Evolutionary conservation across 2,329 filamentous ascomycete genomes (phyloP).

Genomic region (Exophiala spinifera): DNA sequence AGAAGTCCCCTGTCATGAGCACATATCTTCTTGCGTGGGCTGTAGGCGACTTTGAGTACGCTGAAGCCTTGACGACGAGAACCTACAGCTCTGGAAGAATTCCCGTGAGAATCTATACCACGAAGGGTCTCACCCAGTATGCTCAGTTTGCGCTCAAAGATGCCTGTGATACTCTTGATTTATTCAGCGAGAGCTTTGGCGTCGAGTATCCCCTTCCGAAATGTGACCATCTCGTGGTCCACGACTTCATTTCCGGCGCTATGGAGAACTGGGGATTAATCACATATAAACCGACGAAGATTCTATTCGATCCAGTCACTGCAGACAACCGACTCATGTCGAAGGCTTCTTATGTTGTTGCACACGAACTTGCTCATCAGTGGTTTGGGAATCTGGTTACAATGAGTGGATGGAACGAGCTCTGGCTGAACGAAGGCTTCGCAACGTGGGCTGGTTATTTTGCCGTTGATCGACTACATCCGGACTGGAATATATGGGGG

Average conservation of each 20-base stretch:
- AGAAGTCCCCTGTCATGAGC: slow-evolving; percentile 82
- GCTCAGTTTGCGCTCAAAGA: slow-evolving; percentile 86
- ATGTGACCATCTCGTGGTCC: slow-evolving; percentile 82
- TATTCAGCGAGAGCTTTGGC: slow-evolving; percentile 88
- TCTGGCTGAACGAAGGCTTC: slow-evolving; percentile 95
- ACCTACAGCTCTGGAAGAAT: slow-evolving; percentile 88
- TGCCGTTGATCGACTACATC: slow-evolving; percentile 84
- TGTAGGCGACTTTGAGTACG: slow-evolving; percentile 93
- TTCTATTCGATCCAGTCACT: slow-evolving; percentile 90
- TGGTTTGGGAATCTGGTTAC: slow-evolving; percentile 93
- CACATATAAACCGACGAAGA: slow-evolving; percentile 90
- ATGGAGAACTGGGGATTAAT: slow-evolving; percentile 98
- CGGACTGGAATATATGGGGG: slow-evolving; percentile 96
- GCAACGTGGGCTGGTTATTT: slow-evolving; percentile 98
- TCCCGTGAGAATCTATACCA: slow-evolving; percentile 96
- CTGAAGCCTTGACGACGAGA: slow-evolving; percentile 85
- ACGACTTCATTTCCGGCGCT: slow-evolving; percentile 80
- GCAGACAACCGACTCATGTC: slow-evolving; percentile 91
- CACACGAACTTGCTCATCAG: slow-evolving; percentile 95
- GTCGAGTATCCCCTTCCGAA: slow-evolving; percentile 96
- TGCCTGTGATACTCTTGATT: slow-evolving; percentile 89
- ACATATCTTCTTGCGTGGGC: slow-evolving; percentile 76
- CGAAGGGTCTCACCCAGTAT: slow-evolving; percentile 87
- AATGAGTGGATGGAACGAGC: slow-evolving; percentile 95
- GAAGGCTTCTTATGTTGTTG: slow-evolving; percentile 91